A percentile compares a stretch with the other conserved stretches of the same genome.
These are phyloP conservation scores for Triglochin maritima DNA, from an alignment of 106 monocot species.

Conservation along the genomic window DNA sequence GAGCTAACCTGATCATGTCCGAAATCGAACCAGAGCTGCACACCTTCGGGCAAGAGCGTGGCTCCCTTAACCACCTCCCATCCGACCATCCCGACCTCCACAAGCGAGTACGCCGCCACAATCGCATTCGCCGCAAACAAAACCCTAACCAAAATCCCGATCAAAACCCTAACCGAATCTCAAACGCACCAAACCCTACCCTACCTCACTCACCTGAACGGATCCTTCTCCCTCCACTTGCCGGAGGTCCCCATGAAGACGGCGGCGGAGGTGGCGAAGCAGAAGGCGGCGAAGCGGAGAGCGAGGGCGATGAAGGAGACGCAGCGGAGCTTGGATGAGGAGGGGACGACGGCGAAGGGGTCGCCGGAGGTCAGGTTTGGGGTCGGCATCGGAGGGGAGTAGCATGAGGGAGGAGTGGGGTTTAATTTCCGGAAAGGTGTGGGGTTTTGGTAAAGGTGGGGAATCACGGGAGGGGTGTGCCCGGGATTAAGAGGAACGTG, in stretches of 20 bases:
- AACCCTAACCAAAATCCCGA: neutral
- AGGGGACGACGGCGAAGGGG: constrained; percentile 25
- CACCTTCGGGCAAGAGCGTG: constrained; percentile 59
- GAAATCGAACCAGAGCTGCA: constrained; percentile 99
- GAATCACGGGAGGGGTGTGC: neutral
- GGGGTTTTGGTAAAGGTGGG: neutral
- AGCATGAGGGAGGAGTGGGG: constrained; percentile 13
- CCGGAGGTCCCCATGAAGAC: constrained; percentile 43
- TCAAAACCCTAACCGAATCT: too few species aligned
- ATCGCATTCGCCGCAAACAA: constrained; percentile 77
- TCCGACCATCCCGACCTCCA: constrained; percentile 41
- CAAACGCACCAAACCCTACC: too few species aligned
- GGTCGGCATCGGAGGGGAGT: neutral
- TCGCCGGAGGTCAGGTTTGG: constrained; percentile 3
- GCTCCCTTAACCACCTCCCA: constrained; percentile 58
- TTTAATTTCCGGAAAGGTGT: neutral
- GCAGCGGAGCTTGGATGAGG: constrained; percentile 29
- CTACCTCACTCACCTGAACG: constrained; percentile 23
- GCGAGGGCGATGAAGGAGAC: constrained; percentile 27
- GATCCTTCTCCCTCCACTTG: constrained; percentile 39
- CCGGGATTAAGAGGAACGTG: too few species aligned
- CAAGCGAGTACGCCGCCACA: constrained; percentile 66
- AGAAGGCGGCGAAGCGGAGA: constrained; percentile 61
- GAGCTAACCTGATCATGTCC: constrained; percentile 68
- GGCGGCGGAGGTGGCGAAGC: constrained; percentile 49